Evolutionary conservation across 805 yeast species (phyloP).

Genomic region (Cyberlindnera bimundalis): DNA sequence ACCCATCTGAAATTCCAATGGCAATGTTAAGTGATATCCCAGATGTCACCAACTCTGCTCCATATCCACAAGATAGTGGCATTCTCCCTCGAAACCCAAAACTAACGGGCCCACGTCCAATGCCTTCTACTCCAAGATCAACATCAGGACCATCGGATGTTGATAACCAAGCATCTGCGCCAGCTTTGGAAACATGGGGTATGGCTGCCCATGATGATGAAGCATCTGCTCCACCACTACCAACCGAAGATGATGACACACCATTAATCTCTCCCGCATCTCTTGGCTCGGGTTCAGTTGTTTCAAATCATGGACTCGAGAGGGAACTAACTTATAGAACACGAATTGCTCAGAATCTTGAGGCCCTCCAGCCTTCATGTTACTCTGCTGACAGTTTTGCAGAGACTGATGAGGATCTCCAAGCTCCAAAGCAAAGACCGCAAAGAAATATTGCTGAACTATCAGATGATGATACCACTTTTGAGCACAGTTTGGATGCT

Average conservation of each 20-base stretch:
- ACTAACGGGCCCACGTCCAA: conserved; percentile 29
- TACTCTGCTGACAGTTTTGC: conserved; percentile 16
- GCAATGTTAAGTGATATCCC: conserved; percentile 8
- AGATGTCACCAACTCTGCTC: conserved; percentile 12
- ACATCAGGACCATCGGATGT: conserved; percentile 9
- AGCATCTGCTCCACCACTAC: conserved; percentile 16
- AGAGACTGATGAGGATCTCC: conserved; percentile 15
- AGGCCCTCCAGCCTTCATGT: conserved; percentile 22
- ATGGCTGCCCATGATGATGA: conserved; percentile 6
- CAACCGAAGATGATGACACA: too few species aligned
- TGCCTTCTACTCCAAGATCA: conserved; percentile 20
- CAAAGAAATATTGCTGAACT: conserved; percentile 10
- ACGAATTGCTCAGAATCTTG: conserved; percentile 23
- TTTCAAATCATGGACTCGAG: conserved; percentile 9
- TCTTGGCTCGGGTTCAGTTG: neutral
- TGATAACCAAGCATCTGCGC: neutral
- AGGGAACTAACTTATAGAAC: conserved; percentile 28
- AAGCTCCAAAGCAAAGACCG: neutral
- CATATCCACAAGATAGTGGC: conserved; percentile 19
- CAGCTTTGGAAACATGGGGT: conserved; percentile 3
- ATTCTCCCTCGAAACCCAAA: conserved; percentile 11
- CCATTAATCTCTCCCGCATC: neutral
- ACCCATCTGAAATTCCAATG: conserved; percentile 17
- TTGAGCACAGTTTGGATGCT: conserved; percentile 5
- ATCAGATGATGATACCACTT: conserved; percentile 7